A percentile compares a stretch with the other conserved stretches of the same genome.
These are phyloP conservation scores for Salix suchowensis DNA, from an alignment of 345 rosid genomes.

Conservation along the genomic window DNA sequence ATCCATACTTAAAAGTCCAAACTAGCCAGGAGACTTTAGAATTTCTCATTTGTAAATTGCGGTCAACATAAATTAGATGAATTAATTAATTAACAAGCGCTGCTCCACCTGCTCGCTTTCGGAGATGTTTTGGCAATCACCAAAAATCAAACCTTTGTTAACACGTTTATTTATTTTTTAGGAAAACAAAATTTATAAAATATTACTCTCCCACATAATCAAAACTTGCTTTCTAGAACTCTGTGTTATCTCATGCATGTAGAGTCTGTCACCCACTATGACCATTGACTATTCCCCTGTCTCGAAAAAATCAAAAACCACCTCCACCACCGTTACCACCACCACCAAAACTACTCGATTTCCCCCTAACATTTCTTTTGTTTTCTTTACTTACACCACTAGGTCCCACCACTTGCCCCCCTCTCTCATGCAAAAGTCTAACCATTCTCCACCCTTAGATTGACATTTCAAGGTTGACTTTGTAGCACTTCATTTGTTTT, in stretches of 20 bases:
- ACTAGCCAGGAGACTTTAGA: background rate
- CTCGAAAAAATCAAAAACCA: background rate
- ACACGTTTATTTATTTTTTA: background rate
- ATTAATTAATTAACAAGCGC: background rate
- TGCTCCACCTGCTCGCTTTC: background rate
- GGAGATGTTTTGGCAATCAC: background rate
- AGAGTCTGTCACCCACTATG: background rate
- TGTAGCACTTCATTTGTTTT: background rate
- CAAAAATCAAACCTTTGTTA: background rate
- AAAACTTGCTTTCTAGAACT: background rate
- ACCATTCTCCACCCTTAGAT: constrained; percentile 1
- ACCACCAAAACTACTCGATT: background rate
- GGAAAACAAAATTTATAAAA: background rate
- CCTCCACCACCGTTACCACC: background rate
- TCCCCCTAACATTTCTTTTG: background rate
- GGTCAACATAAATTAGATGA: background rate
- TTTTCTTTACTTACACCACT: background rate
- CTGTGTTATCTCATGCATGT: background rate
- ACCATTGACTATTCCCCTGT: background rate
- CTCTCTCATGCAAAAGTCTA: background rate
- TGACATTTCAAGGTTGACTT: background rate
- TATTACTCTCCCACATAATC: too few species aligned
- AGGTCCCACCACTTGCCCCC: background rate
- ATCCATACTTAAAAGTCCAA: background rate
- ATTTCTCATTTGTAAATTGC: background rate